These are phyloP conservation scores for Fusarium haematococcum DNA, from an alignment of 2,329 filamentous ascomycete species.

Conservation along the genomic window DNA sequence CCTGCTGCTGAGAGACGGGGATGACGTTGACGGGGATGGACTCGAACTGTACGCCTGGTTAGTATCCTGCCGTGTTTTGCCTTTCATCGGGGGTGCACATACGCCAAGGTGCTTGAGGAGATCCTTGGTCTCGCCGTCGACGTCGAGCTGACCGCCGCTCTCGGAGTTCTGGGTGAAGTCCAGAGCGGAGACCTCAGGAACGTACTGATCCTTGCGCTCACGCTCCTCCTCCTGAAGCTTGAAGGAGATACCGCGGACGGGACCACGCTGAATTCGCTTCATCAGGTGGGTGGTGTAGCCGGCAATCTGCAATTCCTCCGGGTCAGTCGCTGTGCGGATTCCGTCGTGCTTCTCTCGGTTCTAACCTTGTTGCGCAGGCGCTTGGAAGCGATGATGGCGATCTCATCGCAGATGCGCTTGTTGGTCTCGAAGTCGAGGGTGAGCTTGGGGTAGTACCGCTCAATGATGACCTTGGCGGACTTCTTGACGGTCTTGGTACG, in stretches of 20 bases:
- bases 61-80: slow-evolving; percentile 33
- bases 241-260: slow-evolving; percentile 99
- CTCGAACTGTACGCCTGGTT: slow-evolving; percentile 79
- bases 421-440: slow-evolving; percentile 99
- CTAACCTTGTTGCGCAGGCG: slow-evolving; percentile 98
- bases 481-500: slow-evolving; percentile 78
- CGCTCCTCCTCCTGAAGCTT: slow-evolving; percentile 99
- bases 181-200: slow-evolving; percentile 97
- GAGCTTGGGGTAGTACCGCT: slow-evolving; percentile 97
- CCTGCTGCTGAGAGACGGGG: slow-evolving; percentile 88
- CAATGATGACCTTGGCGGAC: slow-evolving; percentile 99
- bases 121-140: slow-evolving; percentile 98
- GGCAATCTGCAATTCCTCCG: slow-evolving; percentile 74
- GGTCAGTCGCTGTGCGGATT: slow-evolving; percentile 33
- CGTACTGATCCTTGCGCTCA: slow-evolving; percentile 99
- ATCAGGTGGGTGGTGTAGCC: slow-evolving; percentile 99
- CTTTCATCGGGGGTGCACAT: slow-evolving; percentile 62
- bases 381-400: slow-evolving; percentile 99
- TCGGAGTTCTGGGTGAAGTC: slow-evolving; percentile 97
- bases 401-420: slow-evolving; percentile 99
- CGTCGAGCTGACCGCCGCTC: slow-evolving; percentile 92
- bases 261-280: slow-evolving; percentile 99
- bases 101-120: slow-evolving; percentile 98
- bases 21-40: slow-evolving; percentile 97
- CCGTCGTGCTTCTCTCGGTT: slow-evolving; percentile 14